Evolutionary conservation across 2,329 filamentous ascomycete genomes (phyloP).

Genomic region (Talaromyces verruculosus): DNA sequence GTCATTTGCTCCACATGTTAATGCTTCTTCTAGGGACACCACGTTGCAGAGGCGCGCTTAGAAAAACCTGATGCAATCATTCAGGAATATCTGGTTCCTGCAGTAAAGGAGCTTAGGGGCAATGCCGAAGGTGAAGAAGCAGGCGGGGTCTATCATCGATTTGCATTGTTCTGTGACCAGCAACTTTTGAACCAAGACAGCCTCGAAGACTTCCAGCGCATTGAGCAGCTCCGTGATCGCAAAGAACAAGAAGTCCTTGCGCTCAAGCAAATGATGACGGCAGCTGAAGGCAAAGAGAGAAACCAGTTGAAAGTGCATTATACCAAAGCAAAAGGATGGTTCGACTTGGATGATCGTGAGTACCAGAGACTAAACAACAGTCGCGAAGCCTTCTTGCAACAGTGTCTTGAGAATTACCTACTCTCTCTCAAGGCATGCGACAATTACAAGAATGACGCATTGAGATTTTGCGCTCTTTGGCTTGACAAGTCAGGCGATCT

Average conservation of each 20-base stretch:
- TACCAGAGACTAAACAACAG: conserved; percentile 74
- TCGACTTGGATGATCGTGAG: conserved; percentile 85
- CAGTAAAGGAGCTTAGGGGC: conserved; percentile 75
- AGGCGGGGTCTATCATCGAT: conserved; percentile 88
- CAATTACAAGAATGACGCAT: conserved; percentile 80
- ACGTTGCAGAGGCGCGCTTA: conserved; percentile 83
- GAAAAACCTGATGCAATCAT: conserved; percentile 92
- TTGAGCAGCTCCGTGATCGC: conserved; percentile 74
- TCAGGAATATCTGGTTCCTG: conserved; percentile 77
- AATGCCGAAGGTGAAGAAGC: conserved; percentile 68
- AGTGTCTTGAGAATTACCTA: conserved; percentile 91
- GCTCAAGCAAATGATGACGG: conserved; percentile 61
- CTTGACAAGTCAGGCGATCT: conserved; percentile 78
- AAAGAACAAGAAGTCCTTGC: conserved; percentile 79
- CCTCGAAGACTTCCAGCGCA: conserved; percentile 77
- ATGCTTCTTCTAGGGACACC: conserved; percentile 61
- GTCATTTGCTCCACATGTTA: not conserved
- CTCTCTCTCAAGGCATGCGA: conserved; percentile 82
- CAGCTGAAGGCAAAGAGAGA: conserved; percentile 53
- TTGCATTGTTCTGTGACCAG: conserved; percentile 91
- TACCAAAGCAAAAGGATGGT: conserved; percentile 78
- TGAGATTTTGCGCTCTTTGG: conserved; percentile 94
- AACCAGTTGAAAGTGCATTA: conserved; percentile 61
- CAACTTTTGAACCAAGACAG: conserved; percentile 85
- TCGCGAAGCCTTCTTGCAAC: conserved; percentile 77